Evolutionary conservation across 2,329 filamentous ascomycete species (phyloP), one percentile per base, ranked within the genome.

Genomic region (Aureobasidium sp.): DNA sequence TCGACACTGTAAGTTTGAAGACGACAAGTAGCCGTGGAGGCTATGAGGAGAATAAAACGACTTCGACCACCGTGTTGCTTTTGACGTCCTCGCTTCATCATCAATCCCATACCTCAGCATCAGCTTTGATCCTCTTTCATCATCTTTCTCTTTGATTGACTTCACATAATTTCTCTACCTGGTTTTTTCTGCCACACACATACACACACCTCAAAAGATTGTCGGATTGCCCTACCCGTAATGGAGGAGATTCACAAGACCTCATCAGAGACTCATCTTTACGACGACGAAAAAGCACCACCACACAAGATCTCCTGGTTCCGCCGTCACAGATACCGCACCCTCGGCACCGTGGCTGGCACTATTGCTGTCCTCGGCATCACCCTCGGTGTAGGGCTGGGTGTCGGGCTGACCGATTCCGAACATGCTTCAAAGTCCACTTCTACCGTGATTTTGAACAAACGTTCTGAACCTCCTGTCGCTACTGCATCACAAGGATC

Each of bases 371-470:
- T 64, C 19, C 46, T 64, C 13, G 60, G 57, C 19, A 55, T 64
- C 33, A 59, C 57, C 21, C 55, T 64, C 11, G 63, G 63, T 29
- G 63, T 64, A 17, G 63, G 63, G 8, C 54, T 64, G 4, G 58
- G 58, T 31, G 46, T 64, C 21, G 58, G 61, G 25, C 27, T 60
- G 8, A 61, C 54, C 21, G 43, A 53, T 4, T 23, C 27, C 7
- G 53, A 7, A 23, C 3, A 33, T 11, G 40, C 38, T n/a, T 40
- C 53, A 23, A 4, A 29, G 7, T 21, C 50, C 1, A 15, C 40
- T 33, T 23, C 37, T 15, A 46, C 60, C 25, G 7, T 40, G 31
- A 19, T 23, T 13, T 6, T 47, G 19, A 21, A 45, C 50, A 40
- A 61, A 43, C 17, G 60, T 23, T 38, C 55, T 15, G 29, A 21